A percentile compares a stretch with the other conserved stretches of the same genome.
These are phyloP conservation scores for Salvia rosmarinus DNA, from an alignment of 257 asterid species.

Conservation along the genomic window DNA sequence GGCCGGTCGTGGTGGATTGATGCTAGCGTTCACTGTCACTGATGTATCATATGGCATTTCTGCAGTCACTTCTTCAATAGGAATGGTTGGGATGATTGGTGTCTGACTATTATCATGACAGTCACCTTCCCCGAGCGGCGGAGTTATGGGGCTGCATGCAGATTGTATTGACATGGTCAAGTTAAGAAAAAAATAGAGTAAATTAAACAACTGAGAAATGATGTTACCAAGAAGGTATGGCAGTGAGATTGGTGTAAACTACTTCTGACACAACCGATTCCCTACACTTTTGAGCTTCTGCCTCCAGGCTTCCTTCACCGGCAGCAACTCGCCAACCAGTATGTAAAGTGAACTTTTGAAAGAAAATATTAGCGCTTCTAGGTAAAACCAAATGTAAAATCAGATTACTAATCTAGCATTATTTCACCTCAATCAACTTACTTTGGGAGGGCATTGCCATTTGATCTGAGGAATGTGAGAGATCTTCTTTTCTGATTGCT, in stretches of 20 bases:
- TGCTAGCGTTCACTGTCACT: slow-evolving; percentile 23
- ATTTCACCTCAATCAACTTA: slow-evolving; percentile 32
- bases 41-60: slow-evolving; percentile 10
- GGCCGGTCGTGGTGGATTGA: slow-evolving; percentile 15
- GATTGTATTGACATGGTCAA: slow-evolving; percentile 28
- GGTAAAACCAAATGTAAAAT: background rate
- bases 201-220: background rate
- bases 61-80: slow-evolving; percentile 46
- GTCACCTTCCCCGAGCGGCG: slow-evolving; percentile 24
- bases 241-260: background rate
- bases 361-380: background rate
- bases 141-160: slow-evolving; percentile 38
- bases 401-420: background rate
- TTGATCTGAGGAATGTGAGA: slow-evolving; percentile 31
- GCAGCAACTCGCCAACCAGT: slow-evolving; percentile 45
- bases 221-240: slow-evolving; percentile 49
- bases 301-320: slow-evolving; percentile 61
- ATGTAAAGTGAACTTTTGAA: slow-evolving; percentile 42
- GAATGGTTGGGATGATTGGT: slow-evolving; percentile 41
- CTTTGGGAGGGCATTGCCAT: slow-evolving; percentile 52
- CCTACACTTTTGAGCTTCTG: slow-evolving; percentile 35
- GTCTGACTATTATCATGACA: slow-evolving; percentile 39
- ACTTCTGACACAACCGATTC: slow-evolving; percentile 35
- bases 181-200: slow-evolving; percentile 6
- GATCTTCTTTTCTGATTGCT: slow-evolving; percentile 19